A percentile compares a stretch with the other conserved stretches of the same genome.
Evolutionary conservation across 2,329 filamentous ascomycete species (phyloP).

Genomic region (Colletotrichum spaethianum): DNA sequence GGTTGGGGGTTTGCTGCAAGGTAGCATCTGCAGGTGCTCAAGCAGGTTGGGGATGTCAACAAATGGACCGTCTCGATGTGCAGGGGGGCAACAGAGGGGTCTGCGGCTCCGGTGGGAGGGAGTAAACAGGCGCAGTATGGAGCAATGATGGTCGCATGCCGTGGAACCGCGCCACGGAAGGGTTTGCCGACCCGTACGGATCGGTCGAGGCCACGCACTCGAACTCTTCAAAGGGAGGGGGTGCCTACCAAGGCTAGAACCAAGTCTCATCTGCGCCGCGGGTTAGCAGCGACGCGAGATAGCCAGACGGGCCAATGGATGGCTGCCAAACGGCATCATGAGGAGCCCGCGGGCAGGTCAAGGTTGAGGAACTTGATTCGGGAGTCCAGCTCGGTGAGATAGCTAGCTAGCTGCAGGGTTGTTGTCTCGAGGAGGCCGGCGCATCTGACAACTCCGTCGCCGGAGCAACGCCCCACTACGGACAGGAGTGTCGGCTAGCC

Average conservation of each 20-base stretch:
- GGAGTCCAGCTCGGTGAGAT: background rate
- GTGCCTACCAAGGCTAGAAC: conserved; percentile 17
- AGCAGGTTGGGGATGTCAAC: conserved; percentile 28
- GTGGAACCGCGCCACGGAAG: background rate
- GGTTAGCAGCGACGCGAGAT: background rate
- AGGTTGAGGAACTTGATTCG: background rate
- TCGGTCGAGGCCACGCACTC: conserved; percentile 14
- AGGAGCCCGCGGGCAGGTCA: background rate
- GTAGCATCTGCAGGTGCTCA: conserved; percentile 2
- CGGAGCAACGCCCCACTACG: conserved; percentile 16
- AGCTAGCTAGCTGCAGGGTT: background rate
- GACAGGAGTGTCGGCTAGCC: background rate
- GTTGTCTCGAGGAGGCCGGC: conserved; percentile 25
- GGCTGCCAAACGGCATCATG: conserved; percentile 24
- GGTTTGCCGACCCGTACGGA: background rate
- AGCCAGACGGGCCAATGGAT: conserved; percentile 5
- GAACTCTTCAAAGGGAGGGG: background rate
- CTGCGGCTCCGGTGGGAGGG: background rate
- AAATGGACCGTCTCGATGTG: conserved; percentile 34
- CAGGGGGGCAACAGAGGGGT: conserved; percentile 23
- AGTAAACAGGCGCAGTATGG: background rate
- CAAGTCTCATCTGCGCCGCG: conserved; percentile 18
- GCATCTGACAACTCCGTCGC: conserved; percentile 15
- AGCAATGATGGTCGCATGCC: background rate
- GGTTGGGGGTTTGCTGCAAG: conserved; percentile 22